Percentiles rank a stretch among this genome's conserved stretches.
These are phyloP conservation scores for Leucosporidium scottii DNA, from an alignment of 768 basidiomycete genomes.

Conservation along the genomic window DNA sequence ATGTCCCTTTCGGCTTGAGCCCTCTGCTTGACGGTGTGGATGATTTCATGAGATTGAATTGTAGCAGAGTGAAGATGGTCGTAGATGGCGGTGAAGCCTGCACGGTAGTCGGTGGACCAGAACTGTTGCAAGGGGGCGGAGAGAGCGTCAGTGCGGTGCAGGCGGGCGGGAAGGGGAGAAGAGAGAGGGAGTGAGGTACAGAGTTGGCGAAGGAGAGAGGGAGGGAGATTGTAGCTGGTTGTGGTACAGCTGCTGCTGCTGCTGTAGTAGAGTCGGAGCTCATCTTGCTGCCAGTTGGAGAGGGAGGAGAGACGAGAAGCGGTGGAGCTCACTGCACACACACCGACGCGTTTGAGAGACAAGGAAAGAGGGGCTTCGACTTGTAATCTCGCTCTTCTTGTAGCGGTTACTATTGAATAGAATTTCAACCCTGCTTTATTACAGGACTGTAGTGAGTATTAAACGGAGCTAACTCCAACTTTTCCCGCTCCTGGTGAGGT, in stretches of 20 bases:
- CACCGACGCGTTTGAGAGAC: too few relatives aligned
- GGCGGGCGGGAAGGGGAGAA: background rate
- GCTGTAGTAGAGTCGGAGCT: background rate
- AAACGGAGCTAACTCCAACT: too few relatives aligned
- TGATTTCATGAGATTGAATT: constrained; percentile 14
- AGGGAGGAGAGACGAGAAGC: too few relatives aligned
- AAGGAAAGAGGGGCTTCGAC: too few relatives aligned
- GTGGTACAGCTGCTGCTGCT: background rate
- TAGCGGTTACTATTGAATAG: too few relatives aligned
- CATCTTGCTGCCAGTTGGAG: too few relatives aligned
- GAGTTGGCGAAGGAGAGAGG: constrained; percentile 22
- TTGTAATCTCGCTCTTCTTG: too few relatives aligned
- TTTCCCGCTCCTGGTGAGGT: too few relatives aligned
- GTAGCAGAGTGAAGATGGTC: background rate
- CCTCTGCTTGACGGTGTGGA: background rate
- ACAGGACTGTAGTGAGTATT: too few relatives aligned
- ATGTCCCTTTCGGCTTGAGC: background rate
- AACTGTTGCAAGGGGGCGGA: constrained; percentile 15
- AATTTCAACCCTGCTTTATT: too few relatives aligned
- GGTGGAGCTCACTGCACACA: too few relatives aligned
- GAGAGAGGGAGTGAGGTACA: background rate
- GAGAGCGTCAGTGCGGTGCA: background rate
- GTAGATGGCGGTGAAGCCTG: constrained; percentile 12
- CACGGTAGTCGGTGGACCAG: constrained; percentile 29
- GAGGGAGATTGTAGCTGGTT: constrained; percentile 1